These are phyloP conservation scores for Zygosaccharomyces bailii DNA, from an alignment of 805 yeast species.

Conservation along the genomic window DNA sequence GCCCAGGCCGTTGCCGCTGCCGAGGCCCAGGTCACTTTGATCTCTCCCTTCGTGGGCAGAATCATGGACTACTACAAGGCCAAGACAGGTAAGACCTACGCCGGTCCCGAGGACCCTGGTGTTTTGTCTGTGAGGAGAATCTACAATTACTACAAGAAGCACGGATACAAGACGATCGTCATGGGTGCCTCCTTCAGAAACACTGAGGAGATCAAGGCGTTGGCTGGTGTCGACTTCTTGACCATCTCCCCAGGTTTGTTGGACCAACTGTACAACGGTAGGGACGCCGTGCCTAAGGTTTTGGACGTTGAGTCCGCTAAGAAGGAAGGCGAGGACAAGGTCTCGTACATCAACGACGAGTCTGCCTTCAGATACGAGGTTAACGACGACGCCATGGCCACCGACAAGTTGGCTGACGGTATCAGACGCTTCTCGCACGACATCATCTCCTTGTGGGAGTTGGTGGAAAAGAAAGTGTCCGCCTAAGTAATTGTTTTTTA, in stretches of 20 bases:
- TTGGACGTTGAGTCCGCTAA: constrained; percentile 68
- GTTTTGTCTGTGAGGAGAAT: constrained; percentile 82
- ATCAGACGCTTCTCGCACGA: constrained; percentile 96
- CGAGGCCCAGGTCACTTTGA: constrained; percentile 92
- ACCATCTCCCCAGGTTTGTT: constrained; percentile 92
- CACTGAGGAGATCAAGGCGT: constrained; percentile 88
- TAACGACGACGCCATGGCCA: constrained; percentile 97
- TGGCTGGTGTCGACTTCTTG: constrained; percentile 95
- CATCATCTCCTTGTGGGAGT: constrained; percentile 69
- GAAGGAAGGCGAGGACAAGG: constrained; percentile 56
- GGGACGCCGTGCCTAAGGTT: constrained; percentile 73
- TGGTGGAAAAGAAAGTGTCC: constrained; percentile 58
- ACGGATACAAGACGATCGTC: constrained; percentile 92
- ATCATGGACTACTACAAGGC: constrained; percentile 98
- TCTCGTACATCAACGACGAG: constrained; percentile 79
- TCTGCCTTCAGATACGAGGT: constrained; percentile 82
- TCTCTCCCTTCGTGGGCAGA: constrained; percentile 99
- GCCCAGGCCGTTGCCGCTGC: constrained; percentile 99
- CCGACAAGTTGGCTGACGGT: constrained; percentile 97
- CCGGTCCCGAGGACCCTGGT: constrained; percentile 86
- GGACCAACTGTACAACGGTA: constrained; percentile 79
- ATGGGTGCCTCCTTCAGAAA: constrained; percentile 99
- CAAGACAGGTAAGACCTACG: constrained; percentile 82
- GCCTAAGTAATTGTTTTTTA: constrained; percentile 27
- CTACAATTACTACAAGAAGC: constrained; percentile 97